Conservation (phyloP, 208 protist genomes). For the Trichomonas tenax region DNA sequence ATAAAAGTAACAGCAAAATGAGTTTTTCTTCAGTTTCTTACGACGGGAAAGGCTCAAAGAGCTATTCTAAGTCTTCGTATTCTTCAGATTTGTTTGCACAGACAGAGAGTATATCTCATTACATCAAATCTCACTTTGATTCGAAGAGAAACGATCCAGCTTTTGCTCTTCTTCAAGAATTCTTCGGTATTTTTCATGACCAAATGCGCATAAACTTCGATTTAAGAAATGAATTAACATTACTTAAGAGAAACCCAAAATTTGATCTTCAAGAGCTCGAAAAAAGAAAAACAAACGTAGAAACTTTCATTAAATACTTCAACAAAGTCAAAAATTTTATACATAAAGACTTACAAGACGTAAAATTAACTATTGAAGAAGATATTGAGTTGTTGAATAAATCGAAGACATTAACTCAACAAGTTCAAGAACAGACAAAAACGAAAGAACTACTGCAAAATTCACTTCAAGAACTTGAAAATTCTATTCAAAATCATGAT, state of each 20-base stretch:
- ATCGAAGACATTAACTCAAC: not conserved
- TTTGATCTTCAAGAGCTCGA: not conserved
- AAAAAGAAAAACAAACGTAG: not conserved
- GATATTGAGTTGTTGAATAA: not conserved
- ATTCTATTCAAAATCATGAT: not conserved
- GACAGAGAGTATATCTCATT: not conserved
- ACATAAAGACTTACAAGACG: not conserved
- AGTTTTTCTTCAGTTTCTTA: not conserved
- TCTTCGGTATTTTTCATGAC: not conserved
- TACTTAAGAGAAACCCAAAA: not conserved
- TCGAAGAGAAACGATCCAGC: not conserved
- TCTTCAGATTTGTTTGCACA: not conserved
- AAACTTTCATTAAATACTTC: not conserved
- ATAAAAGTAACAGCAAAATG: not conserved
- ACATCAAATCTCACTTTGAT: not conserved
- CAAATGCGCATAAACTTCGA: not conserved
- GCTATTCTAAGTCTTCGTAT: not conserved
- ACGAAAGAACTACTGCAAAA: not conserved
- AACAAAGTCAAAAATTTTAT: not conserved
- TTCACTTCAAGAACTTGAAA: not conserved
- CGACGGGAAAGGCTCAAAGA: not conserved
- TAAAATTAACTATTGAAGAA: not conserved
- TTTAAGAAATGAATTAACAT: not conserved
- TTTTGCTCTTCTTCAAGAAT: not conserved
- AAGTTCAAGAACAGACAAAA: not conserved